phyloP scores from a whole-genome alignment of 163 green algal species.

The Chlamydomonas reinhardtii region DNA sequence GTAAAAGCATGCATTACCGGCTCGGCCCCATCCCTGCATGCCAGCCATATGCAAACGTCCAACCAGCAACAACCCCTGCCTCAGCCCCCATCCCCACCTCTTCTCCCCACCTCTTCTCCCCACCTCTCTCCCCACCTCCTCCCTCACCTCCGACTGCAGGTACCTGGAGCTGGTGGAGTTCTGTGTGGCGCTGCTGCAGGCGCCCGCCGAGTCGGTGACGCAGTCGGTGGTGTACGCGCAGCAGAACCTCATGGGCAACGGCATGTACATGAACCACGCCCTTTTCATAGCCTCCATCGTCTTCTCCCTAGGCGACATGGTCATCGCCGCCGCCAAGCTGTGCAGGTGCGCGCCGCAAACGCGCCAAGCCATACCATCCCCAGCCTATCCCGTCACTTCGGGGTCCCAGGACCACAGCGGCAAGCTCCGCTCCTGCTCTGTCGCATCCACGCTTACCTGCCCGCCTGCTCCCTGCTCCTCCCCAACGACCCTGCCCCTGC shows the following conservation, averaged over 20 bases:
- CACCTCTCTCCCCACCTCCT: too few relatives aligned
- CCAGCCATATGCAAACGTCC: too few relatives aligned
- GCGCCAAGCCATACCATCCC: too few relatives aligned
- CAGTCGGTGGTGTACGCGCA: slow-evolving; percentile 56
- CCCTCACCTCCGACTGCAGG: background rate
- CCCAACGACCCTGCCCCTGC: background rate
- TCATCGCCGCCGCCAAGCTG: slow-evolving; percentile 53
- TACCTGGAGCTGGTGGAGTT: slow-evolving; percentile 67
- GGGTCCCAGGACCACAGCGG: background rate
- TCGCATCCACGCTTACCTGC: background rate
- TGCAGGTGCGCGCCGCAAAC: background rate
- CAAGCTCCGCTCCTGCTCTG: background rate
- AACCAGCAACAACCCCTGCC: background rate
- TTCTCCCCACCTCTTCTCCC: background rate
- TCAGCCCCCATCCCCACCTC: background rate
- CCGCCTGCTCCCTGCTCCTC: too few relatives aligned
- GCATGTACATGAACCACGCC: slow-evolving; percentile 58
- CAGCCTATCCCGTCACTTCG: too few relatives aligned
- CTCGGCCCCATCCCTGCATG: too few relatives aligned
- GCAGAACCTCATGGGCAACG: slow-evolving; percentile 40
- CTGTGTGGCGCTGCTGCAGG: slow-evolving; percentile 52
- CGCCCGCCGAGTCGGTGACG: slow-evolving; percentile 52
- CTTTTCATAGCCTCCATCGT: slow-evolving; percentile 59
- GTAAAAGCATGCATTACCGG: too few relatives aligned
- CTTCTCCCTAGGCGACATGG: slow-evolving; percentile 57